Percentiles rank a stretch among this genome's conserved stretches.
Conservation (phyloP, 148 eudicot species). For the Rhododendron ferrugineum region DNA sequence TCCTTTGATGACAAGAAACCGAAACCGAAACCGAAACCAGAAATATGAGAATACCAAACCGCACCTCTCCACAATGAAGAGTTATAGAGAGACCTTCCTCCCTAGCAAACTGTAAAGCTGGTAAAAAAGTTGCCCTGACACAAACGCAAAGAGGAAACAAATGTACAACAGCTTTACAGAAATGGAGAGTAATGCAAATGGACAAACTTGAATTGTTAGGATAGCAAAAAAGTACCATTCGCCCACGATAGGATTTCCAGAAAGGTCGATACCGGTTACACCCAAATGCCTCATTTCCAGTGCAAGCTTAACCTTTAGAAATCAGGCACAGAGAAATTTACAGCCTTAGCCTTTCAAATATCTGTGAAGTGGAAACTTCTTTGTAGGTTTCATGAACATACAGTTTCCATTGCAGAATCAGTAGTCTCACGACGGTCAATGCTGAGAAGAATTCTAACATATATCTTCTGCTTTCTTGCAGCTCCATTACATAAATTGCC, state of each 20-base stretch:
- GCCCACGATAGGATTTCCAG: conserved; percentile 85
- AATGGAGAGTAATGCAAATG: conserved; percentile 5
- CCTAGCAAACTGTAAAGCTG: conserved; percentile 78
- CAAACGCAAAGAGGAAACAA: conserved; percentile 9
- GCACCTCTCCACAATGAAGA: conserved; percentile 95
- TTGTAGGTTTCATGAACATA: conserved; percentile 30
- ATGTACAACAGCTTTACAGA: conserved; percentile 5
- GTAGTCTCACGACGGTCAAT: conserved; percentile 85
- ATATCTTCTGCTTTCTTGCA: conserved; percentile 48
- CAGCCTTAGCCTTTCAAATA: not conserved
- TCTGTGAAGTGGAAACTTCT: not conserved
- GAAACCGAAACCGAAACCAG: not conserved
- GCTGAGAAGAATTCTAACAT: conserved; percentile 82
- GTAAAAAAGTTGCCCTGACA: conserved; percentile 70
- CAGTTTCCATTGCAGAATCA: conserved; percentile 93
- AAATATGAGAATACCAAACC: conserved; percentile 11
- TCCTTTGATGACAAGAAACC: conserved; percentile 4
- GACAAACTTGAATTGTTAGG: not conserved
- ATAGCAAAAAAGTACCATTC: conserved; percentile 55
- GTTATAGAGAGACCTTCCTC: conserved; percentile 73
- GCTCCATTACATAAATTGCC: conserved; percentile 24
- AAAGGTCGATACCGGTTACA: conserved; percentile 88
- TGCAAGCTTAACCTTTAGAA: conserved; percentile 68
- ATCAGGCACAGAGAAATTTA: not conserved
- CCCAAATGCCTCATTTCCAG: conserved; percentile 67